phyloP scores from a whole-genome alignment of 176 grass and related monocot species.

The Bonia amplexicaulis region DNA sequence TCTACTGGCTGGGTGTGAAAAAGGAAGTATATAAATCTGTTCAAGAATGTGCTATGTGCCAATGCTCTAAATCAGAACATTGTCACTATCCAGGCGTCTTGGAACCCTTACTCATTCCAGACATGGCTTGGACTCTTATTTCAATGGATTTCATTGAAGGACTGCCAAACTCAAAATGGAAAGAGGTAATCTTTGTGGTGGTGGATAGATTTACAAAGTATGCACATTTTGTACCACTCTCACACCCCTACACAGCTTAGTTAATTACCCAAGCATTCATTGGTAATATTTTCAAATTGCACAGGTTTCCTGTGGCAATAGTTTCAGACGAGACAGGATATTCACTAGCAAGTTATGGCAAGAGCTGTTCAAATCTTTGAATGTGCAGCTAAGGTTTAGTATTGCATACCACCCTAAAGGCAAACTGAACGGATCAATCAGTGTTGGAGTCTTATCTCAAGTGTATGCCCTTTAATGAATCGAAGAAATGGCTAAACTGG shows the following conservation, averaged over 20 bases:
- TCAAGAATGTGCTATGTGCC: not conserved
- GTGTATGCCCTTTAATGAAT: too few species aligned
- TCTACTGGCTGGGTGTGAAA: not conserved
- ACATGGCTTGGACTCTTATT: not conserved
- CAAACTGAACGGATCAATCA: not conserved
- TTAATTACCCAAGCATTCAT: fast-evolving
- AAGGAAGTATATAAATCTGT: fast-evolving
- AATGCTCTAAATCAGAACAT: not conserved
- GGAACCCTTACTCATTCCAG: not conserved
- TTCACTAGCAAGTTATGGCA: not conserved
- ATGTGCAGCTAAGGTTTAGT: not conserved
- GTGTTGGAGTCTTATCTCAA: too few species aligned
- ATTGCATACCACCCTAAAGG: not conserved
- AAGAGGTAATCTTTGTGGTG: not conserved
- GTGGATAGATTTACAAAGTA: not conserved
- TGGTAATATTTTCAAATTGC: not conserved
- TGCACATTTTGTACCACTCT: fast-evolving
- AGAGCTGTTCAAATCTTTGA: not conserved
- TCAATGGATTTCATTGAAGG: not conserved
- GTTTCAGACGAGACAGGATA: not conserved
- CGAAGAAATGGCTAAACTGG: too few species aligned
- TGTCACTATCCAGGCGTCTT: not conserved
- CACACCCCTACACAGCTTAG: not conserved
- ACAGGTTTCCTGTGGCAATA: not conserved
- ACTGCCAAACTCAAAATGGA: not conserved